phyloP scores from a whole-genome alignment of 768 basidiomycete species.

The Termitomyces sp. region DNA sequence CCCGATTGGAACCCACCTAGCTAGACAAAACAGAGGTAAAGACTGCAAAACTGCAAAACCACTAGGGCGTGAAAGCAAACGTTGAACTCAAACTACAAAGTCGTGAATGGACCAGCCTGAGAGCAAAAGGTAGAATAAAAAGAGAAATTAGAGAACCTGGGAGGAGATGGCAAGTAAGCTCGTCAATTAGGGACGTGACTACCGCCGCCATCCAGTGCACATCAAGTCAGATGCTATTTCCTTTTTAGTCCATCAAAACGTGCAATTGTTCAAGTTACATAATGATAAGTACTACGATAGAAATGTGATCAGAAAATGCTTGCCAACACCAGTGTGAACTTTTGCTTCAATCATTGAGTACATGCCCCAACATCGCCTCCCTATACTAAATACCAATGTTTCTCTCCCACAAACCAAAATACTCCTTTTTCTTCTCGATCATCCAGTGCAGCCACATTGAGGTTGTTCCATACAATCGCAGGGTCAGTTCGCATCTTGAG shows the following conservation, averaged over 20 bases:
- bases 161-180: neutral
- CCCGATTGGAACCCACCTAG: slow-evolving; percentile 1
- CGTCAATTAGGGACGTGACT: neutral
- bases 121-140: slow-evolving; percentile 19
- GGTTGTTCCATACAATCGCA: slow-evolving; percentile 15
- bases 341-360: slow-evolving; percentile 1
- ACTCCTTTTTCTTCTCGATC: slow-evolving; percentile 45
- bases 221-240: neutral
- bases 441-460: slow-evolving; percentile 31
- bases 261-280: too few species aligned
- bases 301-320: neutral
- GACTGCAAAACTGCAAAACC: slow-evolving; percentile 26
- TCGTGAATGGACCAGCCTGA: slow-evolving; percentile 23
- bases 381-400: slow-evolving; percentile 66
- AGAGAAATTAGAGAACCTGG: slow-evolving; percentile 8
- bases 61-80: slow-evolving; percentile 30
- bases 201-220: neutral
- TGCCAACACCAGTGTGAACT: neutral
- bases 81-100: slow-evolving; percentile 18
- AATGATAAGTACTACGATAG: neutral
- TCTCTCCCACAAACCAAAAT: slow-evolving; percentile 55
- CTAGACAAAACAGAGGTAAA: slow-evolving; percentile 13
- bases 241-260: neutral
- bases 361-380: slow-evolving; percentile 4
- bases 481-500: slow-evolving; percentile 28